These are phyloP conservation scores for Diaporthe capsici DNA, from an alignment of 2,329 filamentous ascomycete species.

Conservation along the genomic window DNA sequence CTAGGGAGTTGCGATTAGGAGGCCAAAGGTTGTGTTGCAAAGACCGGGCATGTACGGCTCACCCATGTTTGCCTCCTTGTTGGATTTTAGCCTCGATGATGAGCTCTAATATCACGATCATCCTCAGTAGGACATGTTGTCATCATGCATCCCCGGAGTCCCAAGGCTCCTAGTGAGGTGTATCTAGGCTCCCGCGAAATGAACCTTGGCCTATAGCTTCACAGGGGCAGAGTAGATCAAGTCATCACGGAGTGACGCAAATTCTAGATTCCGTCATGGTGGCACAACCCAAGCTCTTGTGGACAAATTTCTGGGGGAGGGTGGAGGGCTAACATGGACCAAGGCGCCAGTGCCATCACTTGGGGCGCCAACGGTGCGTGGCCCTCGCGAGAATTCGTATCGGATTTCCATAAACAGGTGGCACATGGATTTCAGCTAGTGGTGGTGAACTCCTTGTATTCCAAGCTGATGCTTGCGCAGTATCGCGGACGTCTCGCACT, in stretches of 20 bases:
- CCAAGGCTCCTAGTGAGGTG: neutral
- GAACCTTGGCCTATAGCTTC: neutral
- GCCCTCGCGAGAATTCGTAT: neutral
- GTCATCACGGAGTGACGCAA: neutral
- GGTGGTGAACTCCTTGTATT: neutral
- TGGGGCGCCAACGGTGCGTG: neutral
- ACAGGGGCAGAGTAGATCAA: neutral
- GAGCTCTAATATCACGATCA: neutral
- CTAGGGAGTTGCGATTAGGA: neutral
- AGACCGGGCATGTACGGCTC: neutral
- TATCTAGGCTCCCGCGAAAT: neutral
- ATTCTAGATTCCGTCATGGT: too few species aligned
- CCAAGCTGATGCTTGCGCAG: neutral
- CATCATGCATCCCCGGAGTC: neutral
- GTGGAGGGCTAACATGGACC: neutral
- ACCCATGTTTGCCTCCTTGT: fast-evolving
- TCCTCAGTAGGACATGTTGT: neutral
- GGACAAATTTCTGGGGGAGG: too few species aligned
- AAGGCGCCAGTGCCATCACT: neutral
- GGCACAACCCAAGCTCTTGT: too few species aligned
- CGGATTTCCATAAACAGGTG: neutral
- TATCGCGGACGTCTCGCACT: neutral
- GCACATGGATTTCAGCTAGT: neutral
- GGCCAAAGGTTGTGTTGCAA: too few species aligned
- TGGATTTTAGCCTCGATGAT: neutral